phyloP scores from a whole-genome alignment of 352 stramenopile genomes.

The Peronospora farinosa region DNA sequence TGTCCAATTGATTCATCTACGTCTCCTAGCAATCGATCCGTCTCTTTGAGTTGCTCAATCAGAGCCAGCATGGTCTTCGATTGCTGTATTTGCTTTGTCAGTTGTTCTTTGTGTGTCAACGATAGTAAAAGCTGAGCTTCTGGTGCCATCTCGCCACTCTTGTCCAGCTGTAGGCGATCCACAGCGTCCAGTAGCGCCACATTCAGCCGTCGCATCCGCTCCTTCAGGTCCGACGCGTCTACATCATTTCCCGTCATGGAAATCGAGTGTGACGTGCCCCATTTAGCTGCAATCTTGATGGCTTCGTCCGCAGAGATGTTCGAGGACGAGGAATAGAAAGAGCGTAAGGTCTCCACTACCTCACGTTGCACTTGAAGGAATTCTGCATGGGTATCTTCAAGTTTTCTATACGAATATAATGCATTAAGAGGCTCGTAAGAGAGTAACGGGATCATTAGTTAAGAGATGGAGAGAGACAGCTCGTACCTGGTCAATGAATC shows the following conservation, averaged over 20 bases:
- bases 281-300: constrained; percentile 49
- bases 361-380: constrained; percentile 48
- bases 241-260: constrained; percentile 4
- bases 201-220: constrained; percentile 40
- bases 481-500: constrained; percentile 18
- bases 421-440: not conserved
- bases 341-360: constrained; percentile 51
- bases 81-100: constrained; percentile 58
- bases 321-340: constrained; percentile 57
- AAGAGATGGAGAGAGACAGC: not conserved
- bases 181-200: constrained; percentile 42
- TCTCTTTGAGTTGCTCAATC: constrained; percentile 62
- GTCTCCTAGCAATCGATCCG: constrained; percentile 44
- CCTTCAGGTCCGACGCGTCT: constrained; percentile 40
- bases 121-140: constrained; percentile 45
- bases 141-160: constrained; percentile 22
- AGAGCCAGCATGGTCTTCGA: constrained; percentile 53
- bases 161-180: constrained; percentile 43
- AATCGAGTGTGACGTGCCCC: constrained; percentile 24
- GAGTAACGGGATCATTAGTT: not conserved
- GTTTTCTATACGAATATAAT: constrained; percentile 34
- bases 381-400: constrained; percentile 61
- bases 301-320: constrained; percentile 57
- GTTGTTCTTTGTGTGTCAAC: constrained; percentile 48
- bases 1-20: constrained; percentile 44